phyloP scores from a whole-genome alignment of 805 yeast genomes.

The Sugiyamaella mastotermitis region DNA sequence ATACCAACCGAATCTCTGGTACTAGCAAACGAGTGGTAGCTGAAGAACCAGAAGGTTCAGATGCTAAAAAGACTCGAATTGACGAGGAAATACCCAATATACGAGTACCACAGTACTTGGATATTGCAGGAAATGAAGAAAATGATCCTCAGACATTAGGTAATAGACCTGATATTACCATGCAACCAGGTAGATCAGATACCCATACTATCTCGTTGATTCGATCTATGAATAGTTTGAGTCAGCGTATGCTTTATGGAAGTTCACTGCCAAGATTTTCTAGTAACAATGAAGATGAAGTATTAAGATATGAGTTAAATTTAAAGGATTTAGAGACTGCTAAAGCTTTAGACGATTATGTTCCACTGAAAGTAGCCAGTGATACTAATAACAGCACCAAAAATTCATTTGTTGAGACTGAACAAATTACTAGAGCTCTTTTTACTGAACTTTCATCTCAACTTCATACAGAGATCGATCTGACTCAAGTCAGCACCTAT shows the following conservation, averaged over 20 bases:
- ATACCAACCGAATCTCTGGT: neutral
- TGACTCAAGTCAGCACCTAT: constrained; percentile 11
- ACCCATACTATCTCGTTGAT: constrained; percentile 69
- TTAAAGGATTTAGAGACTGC: constrained; percentile 24
- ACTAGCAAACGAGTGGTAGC: neutral
- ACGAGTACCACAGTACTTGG: constrained; percentile 63
- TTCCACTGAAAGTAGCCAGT: constrained; percentile 16
- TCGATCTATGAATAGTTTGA: constrained; percentile 82
- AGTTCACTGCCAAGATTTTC: constrained; percentile 3
- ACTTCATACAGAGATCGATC: constrained; percentile 4
- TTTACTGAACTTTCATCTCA: neutral
- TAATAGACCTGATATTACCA: constrained; percentile 81
- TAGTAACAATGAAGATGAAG: constrained; percentile 10
- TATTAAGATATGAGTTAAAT: constrained; percentile 22
- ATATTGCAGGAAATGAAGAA: constrained; percentile 72
- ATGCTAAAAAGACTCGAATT: constrained; percentile 22
- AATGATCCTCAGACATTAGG: constrained; percentile 76
- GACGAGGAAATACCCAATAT: too few species aligned
- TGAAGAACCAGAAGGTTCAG: constrained; percentile 24
- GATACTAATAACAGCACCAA: neutral
- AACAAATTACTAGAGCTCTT: neutral
- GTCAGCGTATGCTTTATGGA: constrained; percentile 63
- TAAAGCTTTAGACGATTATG: constrained; percentile 2
- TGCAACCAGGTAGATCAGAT: constrained; percentile 56
- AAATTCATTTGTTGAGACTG: neutral